Evolutionary conservation across 345 rosid species (phyloP).

Genomic region (Stellera chamaejasme): DNA sequence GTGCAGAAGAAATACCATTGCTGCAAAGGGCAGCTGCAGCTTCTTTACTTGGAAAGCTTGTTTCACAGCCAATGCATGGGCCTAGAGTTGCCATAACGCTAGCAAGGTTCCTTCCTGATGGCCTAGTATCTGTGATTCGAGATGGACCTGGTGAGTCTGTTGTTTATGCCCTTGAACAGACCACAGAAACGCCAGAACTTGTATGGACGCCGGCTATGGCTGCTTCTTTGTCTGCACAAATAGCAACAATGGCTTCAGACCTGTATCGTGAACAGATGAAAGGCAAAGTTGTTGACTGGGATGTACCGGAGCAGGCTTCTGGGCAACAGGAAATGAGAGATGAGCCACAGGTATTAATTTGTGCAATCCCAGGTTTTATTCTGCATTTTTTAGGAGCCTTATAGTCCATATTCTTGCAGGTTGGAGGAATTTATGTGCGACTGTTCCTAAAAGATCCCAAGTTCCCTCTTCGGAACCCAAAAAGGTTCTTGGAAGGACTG

Average conservation of each 20-base stretch:
- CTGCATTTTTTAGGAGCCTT: conserved; percentile 8
- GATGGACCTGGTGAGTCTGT: conserved; percentile 99
- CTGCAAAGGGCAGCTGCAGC: conserved; percentile 98
- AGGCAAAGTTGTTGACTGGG: conserved; percentile 94
- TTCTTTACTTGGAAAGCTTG: conserved; percentile 90
- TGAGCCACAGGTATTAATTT: conserved; percentile 71
- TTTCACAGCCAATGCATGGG: conserved; percentile 99
- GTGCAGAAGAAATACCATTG: conserved; percentile 87
- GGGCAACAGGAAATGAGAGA: conserved; percentile 89
- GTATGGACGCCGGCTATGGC: conserved; percentile 99
- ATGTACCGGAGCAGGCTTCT: conserved; percentile 92
- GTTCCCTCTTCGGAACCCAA: conserved; percentile 95
- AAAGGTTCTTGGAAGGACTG: conserved; percentile 94
- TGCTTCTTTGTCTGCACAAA: conserved; percentile 91
- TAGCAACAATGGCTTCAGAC: conserved; percentile 92
- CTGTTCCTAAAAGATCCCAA: conserved; percentile 94
- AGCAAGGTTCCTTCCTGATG: conserved; percentile 97
- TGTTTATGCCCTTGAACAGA: conserved; percentile 81
- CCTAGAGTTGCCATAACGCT: conserved; percentile 98
- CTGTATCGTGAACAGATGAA: conserved; percentile 87
- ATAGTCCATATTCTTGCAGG: conserved; percentile 41
- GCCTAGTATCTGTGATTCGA: conserved; percentile 83
- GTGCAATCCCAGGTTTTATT: conserved; percentile 2
- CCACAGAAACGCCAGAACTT: conserved; percentile 96
- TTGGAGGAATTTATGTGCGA: conserved; percentile 92